A percentile compares a stretch with the other conserved stretches of the same genome.
Evolutionary conservation across 306 rosid species (phyloP).

Genomic region (Inga leiocalycina): DNA sequence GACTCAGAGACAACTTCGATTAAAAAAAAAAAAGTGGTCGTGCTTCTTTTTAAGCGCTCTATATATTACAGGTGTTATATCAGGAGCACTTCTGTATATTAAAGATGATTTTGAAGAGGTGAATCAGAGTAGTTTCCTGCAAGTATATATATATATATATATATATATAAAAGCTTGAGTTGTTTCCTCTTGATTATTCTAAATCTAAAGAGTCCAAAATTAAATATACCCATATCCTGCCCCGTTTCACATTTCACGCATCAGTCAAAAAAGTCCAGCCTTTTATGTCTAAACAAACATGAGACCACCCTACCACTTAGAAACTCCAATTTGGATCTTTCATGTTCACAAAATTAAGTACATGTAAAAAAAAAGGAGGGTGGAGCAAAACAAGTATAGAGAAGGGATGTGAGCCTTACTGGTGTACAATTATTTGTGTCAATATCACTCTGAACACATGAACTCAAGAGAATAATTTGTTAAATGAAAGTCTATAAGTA

Average conservation of each 20-base stretch:
- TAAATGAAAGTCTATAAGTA: not conserved
- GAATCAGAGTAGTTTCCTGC: slow-evolving; percentile 38
- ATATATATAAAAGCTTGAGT: not conserved
- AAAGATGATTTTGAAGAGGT: slow-evolving; percentile 49
- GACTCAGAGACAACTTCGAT: not conserved
- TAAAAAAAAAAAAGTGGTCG: not conserved
- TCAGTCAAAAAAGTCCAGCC: not conserved
- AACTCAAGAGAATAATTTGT: no score
- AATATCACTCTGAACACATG: no score
- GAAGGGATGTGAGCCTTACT: not conserved
- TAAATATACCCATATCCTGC: not conserved
- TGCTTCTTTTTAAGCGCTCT: not conserved
- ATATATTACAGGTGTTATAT: slow-evolving; percentile 42
- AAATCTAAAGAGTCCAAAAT: not conserved
- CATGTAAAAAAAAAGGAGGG: not conserved
- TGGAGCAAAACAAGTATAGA: no score
- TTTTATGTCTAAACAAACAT: not conserved
- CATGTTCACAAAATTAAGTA: not conserved
- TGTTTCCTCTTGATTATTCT: not conserved
- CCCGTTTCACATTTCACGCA: not conserved
- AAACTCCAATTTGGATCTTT: not conserved
- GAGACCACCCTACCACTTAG: not conserved
- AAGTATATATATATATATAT: slow-evolving; percentile 17
- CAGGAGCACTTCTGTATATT: slow-evolving; percentile 51
- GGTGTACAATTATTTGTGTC: not conserved